Evolutionary conservation across 306 rosid genomes (phyloP).

Genomic region (Gillenia trifoliata): DNA sequence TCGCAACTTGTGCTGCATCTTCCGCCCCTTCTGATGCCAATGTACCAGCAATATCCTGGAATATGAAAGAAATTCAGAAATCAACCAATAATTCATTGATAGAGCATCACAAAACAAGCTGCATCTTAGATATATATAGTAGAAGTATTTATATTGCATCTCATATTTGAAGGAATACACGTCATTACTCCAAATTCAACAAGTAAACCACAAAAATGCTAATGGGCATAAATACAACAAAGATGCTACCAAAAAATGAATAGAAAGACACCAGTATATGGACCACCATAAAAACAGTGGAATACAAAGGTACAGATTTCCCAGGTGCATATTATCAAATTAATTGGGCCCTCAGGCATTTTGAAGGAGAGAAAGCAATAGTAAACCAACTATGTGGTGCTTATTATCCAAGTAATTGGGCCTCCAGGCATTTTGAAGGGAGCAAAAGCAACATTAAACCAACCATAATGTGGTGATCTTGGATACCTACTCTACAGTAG

Average conservation of each 20-base stretch:
- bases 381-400: neutral
- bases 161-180: neutral
- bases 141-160: neutral
- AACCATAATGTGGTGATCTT: neutral
- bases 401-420: neutral
- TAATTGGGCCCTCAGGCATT: neutral
- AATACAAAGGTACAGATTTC: neutral
- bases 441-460: neutral
- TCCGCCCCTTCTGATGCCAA: conserved; percentile 92
- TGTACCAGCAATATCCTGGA: conserved; percentile 97
- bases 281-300: neutral
- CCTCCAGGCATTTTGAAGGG: neutral
- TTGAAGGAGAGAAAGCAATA: neutral
- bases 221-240: neutral
- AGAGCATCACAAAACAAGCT: conserved; percentile 2
- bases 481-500: neutral
- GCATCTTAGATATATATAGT: neutral
- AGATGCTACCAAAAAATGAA: neutral
- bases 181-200: neutral
- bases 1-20: conserved; percentile 78
- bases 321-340: neutral
- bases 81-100: neutral
- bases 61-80: conserved; percentile 18
- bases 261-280: neutral
- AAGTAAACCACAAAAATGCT: neutral